A percentile compares a stretch with the other conserved stretches of the same genome.
These are phyloP conservation scores for Pseudonitzschia multiseries DNA, from an alignment of 108 stramenopile species.

Conservation along the genomic window DNA sequence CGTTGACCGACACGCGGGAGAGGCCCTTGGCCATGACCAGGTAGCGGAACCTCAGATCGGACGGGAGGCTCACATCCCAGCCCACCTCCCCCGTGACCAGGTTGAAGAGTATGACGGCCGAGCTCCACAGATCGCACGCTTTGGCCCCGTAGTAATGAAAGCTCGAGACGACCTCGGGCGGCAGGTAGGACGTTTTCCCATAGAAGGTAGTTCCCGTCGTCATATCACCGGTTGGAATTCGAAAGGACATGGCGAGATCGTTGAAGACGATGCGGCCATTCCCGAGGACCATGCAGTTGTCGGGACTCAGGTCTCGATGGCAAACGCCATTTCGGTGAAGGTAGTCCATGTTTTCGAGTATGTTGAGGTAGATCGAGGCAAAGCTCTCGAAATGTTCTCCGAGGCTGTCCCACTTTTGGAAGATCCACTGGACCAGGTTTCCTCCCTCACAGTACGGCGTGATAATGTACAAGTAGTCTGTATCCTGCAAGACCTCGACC, in stretches of 20 bases:
- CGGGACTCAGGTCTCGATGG: constrained; percentile 67
- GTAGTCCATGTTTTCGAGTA: constrained; percentile 47
- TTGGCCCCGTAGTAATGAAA: constrained; percentile 60
- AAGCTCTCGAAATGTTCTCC: constrained; percentile 14
- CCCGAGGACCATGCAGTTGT: constrained; percentile 62
- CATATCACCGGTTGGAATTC: constrained; percentile 43
- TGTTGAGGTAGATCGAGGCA: constrained; percentile 48
- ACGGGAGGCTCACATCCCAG: constrained; percentile 22
- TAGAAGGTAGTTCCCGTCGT: constrained; percentile 38
- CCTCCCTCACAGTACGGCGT: constrained; percentile 63
- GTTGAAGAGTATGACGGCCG: constrained; percentile 81
- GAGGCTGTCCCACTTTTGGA: background rate
- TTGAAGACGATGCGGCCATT: constrained; percentile 46
- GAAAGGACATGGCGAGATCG: constrained; percentile 79
- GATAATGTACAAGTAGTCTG: constrained; percentile 62
- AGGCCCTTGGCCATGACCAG: constrained; percentile 39
- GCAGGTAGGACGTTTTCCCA: constrained; percentile 62
- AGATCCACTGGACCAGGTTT: constrained; percentile 39
- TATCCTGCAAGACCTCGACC: constrained; percentile 56
- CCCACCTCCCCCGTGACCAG: constrained; percentile 61
- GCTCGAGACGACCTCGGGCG: constrained; percentile 59
- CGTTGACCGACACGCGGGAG: constrained; percentile 33
- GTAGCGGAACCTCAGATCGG: constrained; percentile 41
- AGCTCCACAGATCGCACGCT: constrained; percentile 81
- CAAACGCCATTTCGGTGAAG: constrained; percentile 42